These are phyloP conservation scores for Cavenderia fasciculata DNA, from an alignment of 78 protist species.

Conservation along the genomic window DNA sequence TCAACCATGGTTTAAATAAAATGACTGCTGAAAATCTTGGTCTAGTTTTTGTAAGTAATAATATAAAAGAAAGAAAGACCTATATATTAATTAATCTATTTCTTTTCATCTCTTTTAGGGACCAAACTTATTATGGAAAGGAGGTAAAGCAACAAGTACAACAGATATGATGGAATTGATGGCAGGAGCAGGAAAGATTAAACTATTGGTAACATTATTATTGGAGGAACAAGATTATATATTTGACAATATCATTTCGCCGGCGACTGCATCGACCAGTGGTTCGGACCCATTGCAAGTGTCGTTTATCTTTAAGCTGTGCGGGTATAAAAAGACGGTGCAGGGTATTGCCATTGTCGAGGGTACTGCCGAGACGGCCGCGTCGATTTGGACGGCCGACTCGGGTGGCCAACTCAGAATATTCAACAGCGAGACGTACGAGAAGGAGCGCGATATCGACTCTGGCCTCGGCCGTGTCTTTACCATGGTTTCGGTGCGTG, in stretches of 20 bases:
- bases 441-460: constrained; percentile 37
- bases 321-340: constrained; percentile 45
- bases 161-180: constrained; percentile 70
- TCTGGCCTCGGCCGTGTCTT: constrained; percentile 32
- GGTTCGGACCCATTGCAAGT: background rate
- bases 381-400: constrained; percentile 61
- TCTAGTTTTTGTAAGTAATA: constrained; percentile 35
- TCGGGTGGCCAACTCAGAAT: constrained; percentile 21
- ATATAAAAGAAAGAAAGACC: background rate
- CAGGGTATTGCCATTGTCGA: constrained; percentile 46
- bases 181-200: constrained; percentile 75
- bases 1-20: constrained; percentile 17
- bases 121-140: constrained; percentile 67
- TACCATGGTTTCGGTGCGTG: constrained; percentile 29
- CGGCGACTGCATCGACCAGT: background rate
- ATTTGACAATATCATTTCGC: background rate
- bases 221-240: constrained; percentile 55
- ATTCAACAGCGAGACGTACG: constrained; percentile 11
- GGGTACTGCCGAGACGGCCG: background rate
- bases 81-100: background rate
- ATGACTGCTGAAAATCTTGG: constrained; percentile 68
- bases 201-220: constrained; percentile 47
- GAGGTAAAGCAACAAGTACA: constrained; percentile 61
- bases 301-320: constrained; percentile 24
- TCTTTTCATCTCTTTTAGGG: background rate